These are phyloP conservation scores for Glaciozyma martinii DNA, from an alignment of 768 basidiomycete genomes.

Conservation along the genomic window DNA sequence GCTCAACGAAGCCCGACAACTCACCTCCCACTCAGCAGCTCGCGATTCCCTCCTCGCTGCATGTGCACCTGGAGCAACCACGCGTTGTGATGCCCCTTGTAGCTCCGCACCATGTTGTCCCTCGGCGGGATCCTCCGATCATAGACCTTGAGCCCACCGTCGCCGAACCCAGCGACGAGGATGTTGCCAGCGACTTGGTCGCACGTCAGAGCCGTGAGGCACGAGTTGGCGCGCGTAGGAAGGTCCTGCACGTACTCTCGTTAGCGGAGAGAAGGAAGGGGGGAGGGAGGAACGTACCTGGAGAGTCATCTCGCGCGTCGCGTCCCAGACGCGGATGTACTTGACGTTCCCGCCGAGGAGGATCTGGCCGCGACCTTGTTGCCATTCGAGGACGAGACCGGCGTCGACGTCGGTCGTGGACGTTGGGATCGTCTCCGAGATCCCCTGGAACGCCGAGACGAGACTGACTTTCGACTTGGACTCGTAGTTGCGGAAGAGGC, in stretches of 20 bases:
- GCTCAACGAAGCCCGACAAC: slow-evolving; percentile 28
- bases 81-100: slow-evolving; percentile 58
- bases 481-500: slow-evolving; percentile 88
- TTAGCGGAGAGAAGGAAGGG: not conserved
- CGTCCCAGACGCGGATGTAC: slow-evolving; percentile 88
- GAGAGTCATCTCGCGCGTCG: slow-evolving; percentile 70
- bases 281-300: slow-evolving; percentile 47
- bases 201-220: slow-evolving; percentile 73
- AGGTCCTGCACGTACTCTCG: slow-evolving; percentile 55
- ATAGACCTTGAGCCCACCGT: slow-evolving; percentile 80
- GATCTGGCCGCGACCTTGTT: slow-evolving; percentile 71
- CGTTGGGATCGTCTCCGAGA: slow-evolving; percentile 65
- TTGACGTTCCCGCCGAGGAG: slow-evolving; percentile 87
- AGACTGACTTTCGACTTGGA: slow-evolving; percentile 67
- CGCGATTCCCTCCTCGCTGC: slow-evolving; percentile 58
- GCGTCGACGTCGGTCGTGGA: slow-evolving; percentile 56
- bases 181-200: slow-evolving; percentile 67
- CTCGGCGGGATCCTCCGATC: slow-evolving; percentile 80
- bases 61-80: slow-evolving; percentile 89
- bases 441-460: slow-evolving; percentile 84
- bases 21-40: slow-evolving; percentile 80
- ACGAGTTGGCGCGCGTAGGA: slow-evolving; percentile 79
- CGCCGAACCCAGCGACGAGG: slow-evolving; percentile 84
- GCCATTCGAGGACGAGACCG: slow-evolving; percentile 88
- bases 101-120: slow-evolving; percentile 69